Evolutionary conservation across 768 basidiomycete species (phyloP).

Genomic region (Kwoniella sp.): DNA sequence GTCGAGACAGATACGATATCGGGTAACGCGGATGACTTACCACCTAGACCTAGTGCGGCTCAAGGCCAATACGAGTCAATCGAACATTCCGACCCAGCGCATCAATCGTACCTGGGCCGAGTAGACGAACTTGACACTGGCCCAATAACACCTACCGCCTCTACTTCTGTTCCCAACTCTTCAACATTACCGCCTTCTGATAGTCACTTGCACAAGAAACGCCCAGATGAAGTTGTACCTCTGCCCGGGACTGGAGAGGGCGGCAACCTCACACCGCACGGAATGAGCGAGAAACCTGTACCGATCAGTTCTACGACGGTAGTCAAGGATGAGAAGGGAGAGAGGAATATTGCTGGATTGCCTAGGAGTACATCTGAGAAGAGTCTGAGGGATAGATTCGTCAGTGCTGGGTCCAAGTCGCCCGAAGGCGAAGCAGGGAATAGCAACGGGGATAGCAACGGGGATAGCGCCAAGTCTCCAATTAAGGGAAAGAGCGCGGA

Average conservation of each 20-base stretch:
- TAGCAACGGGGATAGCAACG: neutral
- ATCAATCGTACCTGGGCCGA: slow-evolving; percentile 52
- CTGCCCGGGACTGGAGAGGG: slow-evolving; percentile 47
- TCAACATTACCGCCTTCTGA: slow-evolving; percentile 18
- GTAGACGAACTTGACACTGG: slow-evolving; percentile 57
- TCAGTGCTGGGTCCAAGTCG: slow-evolving; percentile 11
- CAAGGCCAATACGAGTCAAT: slow-evolving; percentile 16
- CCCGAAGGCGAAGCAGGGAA: neutral
- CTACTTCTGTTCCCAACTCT: neutral
- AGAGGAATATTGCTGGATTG: slow-evolving; percentile 35
- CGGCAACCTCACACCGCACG: slow-evolving; percentile 52
- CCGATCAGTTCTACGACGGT: slow-evolving; percentile 51
- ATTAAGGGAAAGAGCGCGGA: neutral
- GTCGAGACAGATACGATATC: neutral
- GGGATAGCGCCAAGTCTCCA: neutral
- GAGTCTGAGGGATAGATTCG: slow-evolving; percentile 36
- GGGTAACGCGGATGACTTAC: neutral
- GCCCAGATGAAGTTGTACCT: slow-evolving; percentile 15
- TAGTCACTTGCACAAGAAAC: neutral
- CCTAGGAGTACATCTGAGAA: slow-evolving; percentile 27
- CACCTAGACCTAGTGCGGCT: slow-evolving; percentile 11
- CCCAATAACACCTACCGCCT: slow-evolving; percentile 23
- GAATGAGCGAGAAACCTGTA: slow-evolving; percentile 51
- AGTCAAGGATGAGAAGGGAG: slow-evolving; percentile 17
- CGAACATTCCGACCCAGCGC: slow-evolving; percentile 33